Base-by-base conservation (phyloP, 2,329 filamentous ascomycete genomes). In the Westerdykella aurantiaca region DNA sequence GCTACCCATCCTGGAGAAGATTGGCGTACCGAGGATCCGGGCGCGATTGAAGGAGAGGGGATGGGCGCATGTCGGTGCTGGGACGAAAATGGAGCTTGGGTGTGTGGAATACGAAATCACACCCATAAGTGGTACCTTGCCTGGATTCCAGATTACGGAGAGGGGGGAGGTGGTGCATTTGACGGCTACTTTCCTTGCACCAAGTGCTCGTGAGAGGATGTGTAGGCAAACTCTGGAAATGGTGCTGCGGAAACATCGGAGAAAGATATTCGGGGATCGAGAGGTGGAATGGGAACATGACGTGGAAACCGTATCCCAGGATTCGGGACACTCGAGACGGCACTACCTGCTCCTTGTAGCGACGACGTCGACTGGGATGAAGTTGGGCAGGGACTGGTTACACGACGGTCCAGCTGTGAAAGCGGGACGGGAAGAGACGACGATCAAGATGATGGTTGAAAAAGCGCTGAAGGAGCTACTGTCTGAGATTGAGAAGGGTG, bases 291-390 rank as follows among this genome's bases (percentile, higher is more conserved):
- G 17, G 33, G 29, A 47, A 0, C 37, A 42, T 6, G 38, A 58
- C 0, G 38, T 42, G 13, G 39, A 44, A 10, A 37, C 34, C 3
- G 58, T 57, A 0, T 71, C 72, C 9, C 70, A 76, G 51, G 53
- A 64, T 17, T 75, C 73, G 1, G 53, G 62, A 10, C 66, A 73
- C 34, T 63, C 61, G 10, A 71, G 72, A 38, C 69, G 72, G 5
- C 58, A 75, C 31, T 81, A 81, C 44, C 56, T 82, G 16, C 68
- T 82, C 13, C 61, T 81, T 12, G 73, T 80, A 11, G 78, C 77
- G 1, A 74, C 75, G 18, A 74, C 71, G 1, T 64, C 64, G 0
- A 70, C 64, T 0, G 72, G 72, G 1, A 70, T 75, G 46, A 69
- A 64, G 25, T 64, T 82, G 10, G 78, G 73, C 2, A 59, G 71